Conservation (phyloP, 2,329 filamentous ascomycete genomes). For the Rachicladosporium sp. region DNA sequence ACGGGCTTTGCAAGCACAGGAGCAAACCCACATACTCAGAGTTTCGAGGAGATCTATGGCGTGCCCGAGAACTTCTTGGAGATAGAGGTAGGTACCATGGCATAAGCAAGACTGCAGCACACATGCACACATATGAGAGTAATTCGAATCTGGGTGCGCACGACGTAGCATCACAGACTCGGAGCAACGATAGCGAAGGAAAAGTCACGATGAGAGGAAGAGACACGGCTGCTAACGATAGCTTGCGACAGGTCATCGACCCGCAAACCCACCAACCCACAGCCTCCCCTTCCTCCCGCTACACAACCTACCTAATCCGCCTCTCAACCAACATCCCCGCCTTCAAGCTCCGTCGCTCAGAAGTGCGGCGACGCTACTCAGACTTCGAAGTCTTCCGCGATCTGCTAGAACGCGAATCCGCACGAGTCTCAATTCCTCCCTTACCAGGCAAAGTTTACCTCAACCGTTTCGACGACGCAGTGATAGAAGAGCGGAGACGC, state of each 20-base stretch:
- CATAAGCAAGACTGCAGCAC: too few species aligned
- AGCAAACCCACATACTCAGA: constrained; percentile 43
- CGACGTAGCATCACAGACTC: background rate
- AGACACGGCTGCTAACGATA: background rate
- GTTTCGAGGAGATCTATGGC: constrained; percentile 97
- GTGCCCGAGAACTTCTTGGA: constrained; percentile 98
- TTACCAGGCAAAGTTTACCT: constrained; percentile 96
- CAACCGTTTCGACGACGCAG: constrained; percentile 94
- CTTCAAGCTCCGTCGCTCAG: constrained; percentile 79
- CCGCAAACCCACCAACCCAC: constrained; percentile 91
- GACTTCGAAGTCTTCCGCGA: constrained; percentile 99
- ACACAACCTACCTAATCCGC: constrained; percentile 97
- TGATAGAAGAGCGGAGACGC: constrained; percentile 36
- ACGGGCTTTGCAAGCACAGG: constrained; percentile 23
- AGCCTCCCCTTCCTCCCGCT: constrained; percentile 42
- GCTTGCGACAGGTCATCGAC: constrained; percentile 60
- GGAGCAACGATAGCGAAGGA: background rate
- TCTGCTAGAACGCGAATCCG: constrained; percentile 89
- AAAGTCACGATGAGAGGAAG: background rate
- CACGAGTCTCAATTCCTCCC: constrained; percentile 88
- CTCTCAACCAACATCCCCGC: constrained; percentile 97
- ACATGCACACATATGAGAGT: background rate
- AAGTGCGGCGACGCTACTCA: constrained; percentile 85
- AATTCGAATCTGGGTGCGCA: background rate
- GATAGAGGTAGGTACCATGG: constrained; percentile 59